These are phyloP conservation scores for Haematococcus sp. DNA, from an alignment of 139 green algal species.

Conservation along the genomic window DNA sequence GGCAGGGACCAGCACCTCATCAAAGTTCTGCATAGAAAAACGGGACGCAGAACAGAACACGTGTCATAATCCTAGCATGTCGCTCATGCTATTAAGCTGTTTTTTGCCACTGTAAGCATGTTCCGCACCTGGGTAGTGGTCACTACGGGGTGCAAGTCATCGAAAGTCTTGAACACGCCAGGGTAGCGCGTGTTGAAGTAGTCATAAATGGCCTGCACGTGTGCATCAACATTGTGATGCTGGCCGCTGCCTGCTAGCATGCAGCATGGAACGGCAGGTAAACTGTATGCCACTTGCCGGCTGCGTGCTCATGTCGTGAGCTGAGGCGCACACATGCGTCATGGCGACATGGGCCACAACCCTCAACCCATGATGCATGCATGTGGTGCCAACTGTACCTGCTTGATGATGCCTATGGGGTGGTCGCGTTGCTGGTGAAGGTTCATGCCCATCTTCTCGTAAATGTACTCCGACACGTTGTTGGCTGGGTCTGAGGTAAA, in stretches of 20 bases:
- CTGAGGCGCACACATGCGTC: not conserved
- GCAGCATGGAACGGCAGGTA: too few relatives aligned
- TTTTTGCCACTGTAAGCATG: too few relatives aligned
- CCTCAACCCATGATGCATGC: not conserved
- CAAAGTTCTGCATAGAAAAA: not conserved
- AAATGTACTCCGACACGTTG: conserved; percentile 97
- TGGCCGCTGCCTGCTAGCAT: too few relatives aligned
- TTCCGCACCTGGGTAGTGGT: conserved; percentile 24
- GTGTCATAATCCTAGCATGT: too few relatives aligned
- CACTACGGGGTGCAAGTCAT: conserved; percentile 91
- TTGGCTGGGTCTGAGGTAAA: conserved; percentile 83
- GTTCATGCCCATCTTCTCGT: conserved; percentile 89
- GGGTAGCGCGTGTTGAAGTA: conserved; percentile 82
- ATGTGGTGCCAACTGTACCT: conserved; percentile 6
- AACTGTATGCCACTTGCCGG: too few relatives aligned
- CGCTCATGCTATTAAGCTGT: too few relatives aligned
- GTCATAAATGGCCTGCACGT: conserved; percentile 80
- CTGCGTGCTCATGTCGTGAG: too few relatives aligned
- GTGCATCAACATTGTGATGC: too few relatives aligned
- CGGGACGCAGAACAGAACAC: not conserved
- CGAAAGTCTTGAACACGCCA: conserved; percentile 81
- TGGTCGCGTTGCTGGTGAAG: conserved; percentile 85
- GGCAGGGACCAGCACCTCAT: conserved; percentile 84
- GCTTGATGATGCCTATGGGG: conserved; percentile 95
- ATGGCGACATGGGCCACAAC: not conserved